A percentile compares a stretch with the other conserved stretches of the same genome.
Evolutionary conservation across 306 rosid species (phyloP).

Genomic region (Styphnolobium japonicum): DNA sequence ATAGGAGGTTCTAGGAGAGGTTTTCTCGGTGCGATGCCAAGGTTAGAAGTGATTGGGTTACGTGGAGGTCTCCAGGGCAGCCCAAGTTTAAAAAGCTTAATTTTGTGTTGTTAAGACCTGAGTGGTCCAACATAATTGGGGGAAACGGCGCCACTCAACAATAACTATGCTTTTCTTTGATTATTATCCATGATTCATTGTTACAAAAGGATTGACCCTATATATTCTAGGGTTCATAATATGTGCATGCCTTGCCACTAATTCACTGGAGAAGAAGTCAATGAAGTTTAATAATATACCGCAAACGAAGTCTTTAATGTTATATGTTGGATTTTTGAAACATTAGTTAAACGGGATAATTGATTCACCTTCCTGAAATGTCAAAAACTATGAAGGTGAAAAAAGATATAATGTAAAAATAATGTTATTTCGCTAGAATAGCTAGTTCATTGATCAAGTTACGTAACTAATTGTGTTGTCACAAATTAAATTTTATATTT

Average conservation of each 20-base stretch:
- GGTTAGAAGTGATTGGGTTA: background rate
- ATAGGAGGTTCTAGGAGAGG: background rate
- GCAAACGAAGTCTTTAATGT: no score
- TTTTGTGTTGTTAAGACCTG: background rate
- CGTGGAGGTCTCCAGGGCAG: background rate
- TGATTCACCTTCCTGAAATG: no score
- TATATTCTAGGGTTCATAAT: slow-evolving; percentile 20
- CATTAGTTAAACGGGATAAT: no score
- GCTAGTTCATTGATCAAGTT: no score
- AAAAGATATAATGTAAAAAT: no score
- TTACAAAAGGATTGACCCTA: background rate
- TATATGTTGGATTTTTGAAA: no score
- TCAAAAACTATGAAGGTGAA: no score
- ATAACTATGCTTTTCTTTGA: background rate
- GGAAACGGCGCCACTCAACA: background rate
- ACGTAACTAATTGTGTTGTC: no score
- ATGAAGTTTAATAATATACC: no score
- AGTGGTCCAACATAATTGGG: background rate
- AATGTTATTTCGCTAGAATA: no score
- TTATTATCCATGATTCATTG: background rate
- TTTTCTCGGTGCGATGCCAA: background rate
- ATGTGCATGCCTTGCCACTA: background rate
- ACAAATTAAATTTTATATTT: no score
- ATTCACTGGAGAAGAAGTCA: background rate
- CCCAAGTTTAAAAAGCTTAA: background rate